These are phyloP conservation scores for Elongisporangium anandrum DNA, from an alignment of 352 stramenopile species.

Conservation along the genomic window DNA sequence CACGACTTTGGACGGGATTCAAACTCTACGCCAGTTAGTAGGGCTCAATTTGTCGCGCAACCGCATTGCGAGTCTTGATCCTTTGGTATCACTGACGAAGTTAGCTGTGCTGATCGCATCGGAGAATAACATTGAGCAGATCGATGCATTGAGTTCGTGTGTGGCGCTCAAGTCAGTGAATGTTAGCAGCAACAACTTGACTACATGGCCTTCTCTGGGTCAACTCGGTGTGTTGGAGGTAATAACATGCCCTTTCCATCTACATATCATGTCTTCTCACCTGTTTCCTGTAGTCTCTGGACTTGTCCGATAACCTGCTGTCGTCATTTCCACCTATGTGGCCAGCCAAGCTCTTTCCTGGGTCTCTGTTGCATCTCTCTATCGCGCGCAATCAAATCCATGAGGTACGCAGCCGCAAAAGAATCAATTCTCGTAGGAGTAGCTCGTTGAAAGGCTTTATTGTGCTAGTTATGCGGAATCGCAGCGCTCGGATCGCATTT, in stretches of 20 bases:
- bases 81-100: slow-evolving; percentile 23
- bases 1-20: slow-evolving; percentile 41
- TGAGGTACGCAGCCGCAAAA: slow-evolving; percentile 21
- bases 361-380: slow-evolving; percentile 32
- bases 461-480: slow-evolving; percentile 40
- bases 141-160: slow-evolving; percentile 32
- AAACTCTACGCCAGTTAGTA: slow-evolving; percentile 34
- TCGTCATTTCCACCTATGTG: slow-evolving; percentile 21
- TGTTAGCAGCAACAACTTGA: slow-evolving; percentile 54
- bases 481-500: slow-evolving; percentile 33
- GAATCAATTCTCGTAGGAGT: not conserved
- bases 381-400: slow-evolving; percentile 63
- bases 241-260: not conserved
- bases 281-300: slow-evolving; percentile 31
- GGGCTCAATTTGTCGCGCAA: slow-evolving; percentile 51
- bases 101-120: slow-evolving; percentile 51
- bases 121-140: slow-evolving; percentile 46
- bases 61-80: slow-evolving; percentile 36
- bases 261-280: too few species aligned
- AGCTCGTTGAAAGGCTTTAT: not conserved
- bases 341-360: slow-evolving; percentile 28
- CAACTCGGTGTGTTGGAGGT: slow-evolving; percentile 43
- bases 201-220: slow-evolving; percentile 44
- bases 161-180: slow-evolving; percentile 40
- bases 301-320: slow-evolving; percentile 61